Percentiles rank a stretch among this genome's conserved stretches.
Conservation (phyloP, 202 grass and related monocot genomes). For the Dendrocalamus latiflorus region DNA sequence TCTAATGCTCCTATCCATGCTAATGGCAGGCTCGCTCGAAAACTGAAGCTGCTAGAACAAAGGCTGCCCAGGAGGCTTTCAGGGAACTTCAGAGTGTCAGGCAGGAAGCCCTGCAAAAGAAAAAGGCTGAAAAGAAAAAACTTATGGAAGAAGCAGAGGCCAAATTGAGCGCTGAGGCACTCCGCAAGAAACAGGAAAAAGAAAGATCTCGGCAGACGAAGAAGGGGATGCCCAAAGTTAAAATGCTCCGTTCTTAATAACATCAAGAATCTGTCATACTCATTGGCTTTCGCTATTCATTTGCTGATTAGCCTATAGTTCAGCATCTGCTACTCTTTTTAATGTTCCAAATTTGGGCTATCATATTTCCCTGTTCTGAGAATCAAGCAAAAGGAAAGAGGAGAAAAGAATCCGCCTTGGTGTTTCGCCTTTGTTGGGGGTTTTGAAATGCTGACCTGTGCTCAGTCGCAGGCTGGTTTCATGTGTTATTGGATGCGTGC, state of each 20-base stretch:
- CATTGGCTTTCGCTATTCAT: constrained; percentile 18
- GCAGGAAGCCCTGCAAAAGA: too few relatives aligned
- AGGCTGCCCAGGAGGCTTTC: constrained; percentile 75
- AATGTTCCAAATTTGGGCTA: constrained; percentile 29
- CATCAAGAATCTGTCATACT: not conserved
- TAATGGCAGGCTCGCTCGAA: constrained; percentile 60
- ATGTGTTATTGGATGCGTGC: not conserved
- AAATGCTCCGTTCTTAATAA: constrained; percentile 77
- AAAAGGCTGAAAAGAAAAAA: too few relatives aligned
- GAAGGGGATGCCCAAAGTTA: constrained; percentile 78
- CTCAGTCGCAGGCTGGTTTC: not conserved
- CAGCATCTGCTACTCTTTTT: constrained; percentile 10
- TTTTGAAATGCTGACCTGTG: not conserved
- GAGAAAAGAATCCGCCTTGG: constrained; percentile 5
- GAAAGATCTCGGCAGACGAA: constrained; percentile 76
- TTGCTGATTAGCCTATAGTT: constrained; percentile 27
- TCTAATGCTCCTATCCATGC: constrained; percentile 1
- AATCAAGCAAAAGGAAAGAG: constrained; percentile 16
- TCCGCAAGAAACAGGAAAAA: constrained; percentile 92
- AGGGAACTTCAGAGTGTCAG: constrained; percentile 67
- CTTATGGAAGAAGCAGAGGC: constrained; percentile 60
- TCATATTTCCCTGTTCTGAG: not conserved
- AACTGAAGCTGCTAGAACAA: constrained; percentile 76
- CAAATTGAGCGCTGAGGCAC: constrained; percentile 68
- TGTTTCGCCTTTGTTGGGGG: not conserved